Evolutionary conservation across 345 rosid genomes (phyloP).

Genomic region (Citrus trifoliata): DNA sequence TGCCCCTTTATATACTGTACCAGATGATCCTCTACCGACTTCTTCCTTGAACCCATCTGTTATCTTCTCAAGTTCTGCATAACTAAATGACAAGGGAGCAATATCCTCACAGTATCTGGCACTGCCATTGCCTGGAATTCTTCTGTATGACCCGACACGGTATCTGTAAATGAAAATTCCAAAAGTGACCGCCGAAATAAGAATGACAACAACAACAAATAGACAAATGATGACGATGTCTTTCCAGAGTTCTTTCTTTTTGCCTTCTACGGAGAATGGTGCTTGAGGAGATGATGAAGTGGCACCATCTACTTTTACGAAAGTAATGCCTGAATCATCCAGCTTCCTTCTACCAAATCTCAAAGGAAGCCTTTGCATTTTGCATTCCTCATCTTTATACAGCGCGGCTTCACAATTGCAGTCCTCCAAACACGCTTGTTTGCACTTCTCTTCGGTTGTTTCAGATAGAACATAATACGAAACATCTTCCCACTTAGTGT

Average conservation of each 20-base stretch:
- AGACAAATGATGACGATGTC: neutral
- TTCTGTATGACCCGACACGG: constrained; percentile 4
- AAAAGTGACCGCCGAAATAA: constrained; percentile 2
- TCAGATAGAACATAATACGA: neutral
- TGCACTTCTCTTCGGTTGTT: constrained; percentile 14
- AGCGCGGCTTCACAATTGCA: constrained; percentile 33
- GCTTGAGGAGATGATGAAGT: no score
- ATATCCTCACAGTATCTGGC: neutral
- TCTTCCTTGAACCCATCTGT: constrained; percentile 22
- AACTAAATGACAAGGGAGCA: constrained; percentile 4
- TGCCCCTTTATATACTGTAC: constrained; percentile 26
- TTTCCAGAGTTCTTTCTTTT: neutral
- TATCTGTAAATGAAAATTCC: neutral
- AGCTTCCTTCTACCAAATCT: constrained; percentile 11
- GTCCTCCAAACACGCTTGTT: constrained; percentile 22
- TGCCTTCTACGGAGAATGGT: neutral
- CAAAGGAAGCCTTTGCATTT: constrained; percentile 27
- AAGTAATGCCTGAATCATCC: neutral
- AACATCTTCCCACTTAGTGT: constrained; percentile 12
- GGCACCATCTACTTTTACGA: constrained; percentile 17
- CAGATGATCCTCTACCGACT: constrained; percentile 23
- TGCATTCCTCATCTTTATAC: constrained; percentile 1
- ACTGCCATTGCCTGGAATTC: neutral
- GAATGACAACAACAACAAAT: neutral
- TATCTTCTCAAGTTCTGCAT: constrained; percentile 11